phyloP scores from a whole-genome alignment of 106 monocot genomes.

The Dendrobium catenatum region DNA sequence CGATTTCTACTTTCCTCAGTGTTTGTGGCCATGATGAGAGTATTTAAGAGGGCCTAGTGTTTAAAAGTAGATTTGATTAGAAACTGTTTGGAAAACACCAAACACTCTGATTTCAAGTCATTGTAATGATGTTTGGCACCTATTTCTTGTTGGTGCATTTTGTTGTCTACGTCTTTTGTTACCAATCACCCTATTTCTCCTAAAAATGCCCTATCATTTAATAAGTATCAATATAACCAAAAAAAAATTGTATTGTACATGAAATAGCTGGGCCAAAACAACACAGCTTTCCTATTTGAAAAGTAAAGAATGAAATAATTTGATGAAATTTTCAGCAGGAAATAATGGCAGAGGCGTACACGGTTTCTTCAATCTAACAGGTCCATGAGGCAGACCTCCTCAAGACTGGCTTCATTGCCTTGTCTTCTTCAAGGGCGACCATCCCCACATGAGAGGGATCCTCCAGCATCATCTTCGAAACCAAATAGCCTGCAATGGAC shows the following conservation, averaged over 20 bases:
- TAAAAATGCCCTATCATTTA: no score
- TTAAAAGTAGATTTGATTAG: background rate
- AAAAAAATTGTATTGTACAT: no score
- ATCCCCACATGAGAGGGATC: slow-evolving; percentile 21
- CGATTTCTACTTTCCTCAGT: background rate
- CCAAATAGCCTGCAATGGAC: slow-evolving; percentile 24
- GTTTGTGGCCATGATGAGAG: background rate
- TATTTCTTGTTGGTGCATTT: background rate
- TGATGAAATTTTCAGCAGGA: no score
- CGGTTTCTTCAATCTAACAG: background rate
- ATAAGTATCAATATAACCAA: no score
- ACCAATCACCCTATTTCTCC: background rate
- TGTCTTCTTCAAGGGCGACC: slow-evolving; percentile 22
- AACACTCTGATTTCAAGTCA: background rate
- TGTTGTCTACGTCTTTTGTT: background rate
- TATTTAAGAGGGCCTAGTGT: no score
- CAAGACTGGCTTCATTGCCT: slow-evolving; percentile 16
- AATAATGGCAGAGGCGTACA: no score
- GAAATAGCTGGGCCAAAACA: no score
- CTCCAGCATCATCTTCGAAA: slow-evolving; percentile 21
- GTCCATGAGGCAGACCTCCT: slow-evolving; percentile 17
- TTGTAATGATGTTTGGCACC: background rate
- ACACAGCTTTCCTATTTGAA: no score
- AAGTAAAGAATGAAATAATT: no score
- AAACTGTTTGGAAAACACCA: slow-evolving; percentile 1